Evolutionary conservation across 495 filamentous ascomycete species (phyloP).

Genomic region (Rhypophila decipiens): DNA sequence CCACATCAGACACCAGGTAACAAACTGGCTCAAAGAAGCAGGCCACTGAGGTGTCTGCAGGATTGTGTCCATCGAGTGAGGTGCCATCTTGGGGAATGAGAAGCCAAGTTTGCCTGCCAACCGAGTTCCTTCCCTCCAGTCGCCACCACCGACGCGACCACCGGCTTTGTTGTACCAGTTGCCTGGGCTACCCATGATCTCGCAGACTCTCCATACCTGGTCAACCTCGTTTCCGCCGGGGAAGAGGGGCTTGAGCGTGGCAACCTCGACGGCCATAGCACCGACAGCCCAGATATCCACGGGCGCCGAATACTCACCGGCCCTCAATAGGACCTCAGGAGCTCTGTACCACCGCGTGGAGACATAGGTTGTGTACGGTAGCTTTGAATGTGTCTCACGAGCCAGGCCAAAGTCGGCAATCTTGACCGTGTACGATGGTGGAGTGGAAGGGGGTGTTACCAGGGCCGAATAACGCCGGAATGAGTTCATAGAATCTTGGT

Average conservation of each 20-base stretch:
- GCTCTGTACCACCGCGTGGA: constrained; percentile 98
- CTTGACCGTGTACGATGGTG: constrained; percentile 91
- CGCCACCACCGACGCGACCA: constrained; percentile 83
- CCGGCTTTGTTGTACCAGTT: constrained; percentile 95
- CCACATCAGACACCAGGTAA: constrained; percentile 99
- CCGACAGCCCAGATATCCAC: constrained; percentile 99
- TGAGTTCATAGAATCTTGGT: constrained; percentile 66
- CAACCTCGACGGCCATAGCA: constrained; percentile 99
- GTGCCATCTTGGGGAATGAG: constrained; percentile 99
- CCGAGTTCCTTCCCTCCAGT: constrained; percentile 92
- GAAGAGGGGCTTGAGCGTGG: constrained; percentile 94
- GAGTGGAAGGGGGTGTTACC: constrained; percentile 90
- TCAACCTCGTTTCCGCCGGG: constrained; percentile 98
- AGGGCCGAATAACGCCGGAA: constrained; percentile 90
- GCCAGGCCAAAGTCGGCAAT: constrained; percentile 99
- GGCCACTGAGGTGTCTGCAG: constrained; percentile 90
- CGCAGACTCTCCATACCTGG: constrained; percentile 98
- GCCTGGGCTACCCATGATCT: constrained; percentile 98
- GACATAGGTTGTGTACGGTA: constrained; percentile 97
- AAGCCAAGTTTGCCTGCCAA: constrained; percentile 95
- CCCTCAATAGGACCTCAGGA: constrained; percentile 88
- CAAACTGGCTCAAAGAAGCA: constrained; percentile 76
- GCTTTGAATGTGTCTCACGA: constrained; percentile 89
- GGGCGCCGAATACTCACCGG: constrained; percentile 94
- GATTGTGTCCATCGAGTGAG: constrained; percentile 93